Percentiles rank a stretch among this genome's conserved stretches.
phyloP scores from a whole-genome alignment of 192 early-diverging fungal genomes.

The Coemansia sp. region DNA sequence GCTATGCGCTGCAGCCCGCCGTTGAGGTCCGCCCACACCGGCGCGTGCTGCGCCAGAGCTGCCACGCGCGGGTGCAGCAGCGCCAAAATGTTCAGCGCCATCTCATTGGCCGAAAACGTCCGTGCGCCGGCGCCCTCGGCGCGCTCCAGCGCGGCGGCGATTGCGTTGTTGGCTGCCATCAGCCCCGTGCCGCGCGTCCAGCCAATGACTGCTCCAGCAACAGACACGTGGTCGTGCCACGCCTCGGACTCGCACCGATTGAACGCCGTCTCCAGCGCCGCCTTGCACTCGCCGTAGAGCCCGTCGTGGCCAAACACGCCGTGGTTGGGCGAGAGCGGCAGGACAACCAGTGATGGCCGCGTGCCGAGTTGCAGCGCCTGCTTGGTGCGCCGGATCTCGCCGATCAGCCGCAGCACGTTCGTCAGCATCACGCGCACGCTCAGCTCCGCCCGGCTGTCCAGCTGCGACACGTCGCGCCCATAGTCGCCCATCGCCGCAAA shows the following conservation, averaged over 20 bases:
- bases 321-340: slow-evolving; percentile 96
- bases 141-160: slow-evolving; percentile 65
- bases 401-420: slow-evolving; percentile 87
- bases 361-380: slow-evolving; percentile 66
- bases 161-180: slow-evolving; percentile 90
- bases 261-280: slow-evolving; percentile 89
- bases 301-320: slow-evolving; percentile 94
- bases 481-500: slow-evolving; percentile 91
- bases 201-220: slow-evolving; percentile 93
- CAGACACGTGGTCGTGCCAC: slow-evolving; percentile 83
- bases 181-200: slow-evolving; percentile 98
- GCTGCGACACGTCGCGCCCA: slow-evolving; percentile 78
- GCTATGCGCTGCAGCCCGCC: slow-evolving; percentile 86
- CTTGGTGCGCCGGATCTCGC: slow-evolving; percentile 83
- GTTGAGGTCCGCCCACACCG: slow-evolving; percentile 96
- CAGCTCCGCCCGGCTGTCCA: slow-evolving; percentile 85
- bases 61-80: slow-evolving; percentile 82
- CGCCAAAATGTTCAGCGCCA: slow-evolving; percentile 93
- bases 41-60: slow-evolving; percentile 72
- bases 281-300: slow-evolving; percentile 93
- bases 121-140: slow-evolving; percentile 82
- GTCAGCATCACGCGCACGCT: slow-evolving; percentile 94
- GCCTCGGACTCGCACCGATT: slow-evolving; percentile 89
- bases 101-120: slow-evolving; percentile 91
- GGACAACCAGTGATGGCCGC: slow-evolving; percentile 83